Evolutionary conservation across 163 green algal species (phyloP).

Genomic region (Volvox carteri): DNA sequence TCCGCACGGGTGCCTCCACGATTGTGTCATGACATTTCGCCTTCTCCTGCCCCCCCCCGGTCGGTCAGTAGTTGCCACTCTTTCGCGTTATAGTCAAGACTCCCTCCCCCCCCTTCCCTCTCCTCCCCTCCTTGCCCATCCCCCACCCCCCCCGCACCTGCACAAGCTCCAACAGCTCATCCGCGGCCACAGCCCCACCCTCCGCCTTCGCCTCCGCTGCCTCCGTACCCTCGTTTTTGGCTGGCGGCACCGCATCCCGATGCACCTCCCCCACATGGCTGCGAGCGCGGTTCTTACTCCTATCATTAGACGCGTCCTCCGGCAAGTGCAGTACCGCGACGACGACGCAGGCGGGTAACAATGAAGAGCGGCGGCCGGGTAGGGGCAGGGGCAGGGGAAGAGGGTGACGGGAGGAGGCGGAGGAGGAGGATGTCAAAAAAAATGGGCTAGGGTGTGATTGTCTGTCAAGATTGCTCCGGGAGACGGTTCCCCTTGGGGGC

Average conservation of each 20-base stretch:
- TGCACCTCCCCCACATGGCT: conserved; percentile 27
- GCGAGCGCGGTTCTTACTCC: conserved; percentile 47
- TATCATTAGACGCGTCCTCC: too few species aligned
- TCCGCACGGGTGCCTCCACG: too few species aligned
- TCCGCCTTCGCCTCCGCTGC: not conserved
- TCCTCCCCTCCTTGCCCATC: not conserved
- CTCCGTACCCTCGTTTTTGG: not conserved
- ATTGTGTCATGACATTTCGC: too few species aligned
- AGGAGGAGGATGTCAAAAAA: not conserved
- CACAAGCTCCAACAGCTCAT: conserved; percentile 13
- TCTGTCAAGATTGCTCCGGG: not conserved
- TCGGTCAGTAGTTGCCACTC: not conserved
- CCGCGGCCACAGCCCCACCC: not conserved
- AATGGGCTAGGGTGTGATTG: not conserved
- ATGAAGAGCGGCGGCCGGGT: not conserved
- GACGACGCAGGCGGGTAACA: too few species aligned
- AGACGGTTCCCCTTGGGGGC: not conserved
- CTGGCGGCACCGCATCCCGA: not conserved
- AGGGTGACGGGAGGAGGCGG: not conserved
- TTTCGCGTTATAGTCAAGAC: not conserved
- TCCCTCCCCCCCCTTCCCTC: not conserved
- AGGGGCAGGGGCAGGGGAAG: not conserved
- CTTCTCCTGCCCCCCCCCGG: too few species aligned
- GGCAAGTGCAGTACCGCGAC: too few species aligned
- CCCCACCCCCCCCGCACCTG: not conserved